Percentiles rank a stretch among this genome's conserved stretches.
Evolutionary conservation across 495 filamentous ascomycete genomes (phyloP).

Genomic region (Aspergillus saccharolyticus): DNA sequence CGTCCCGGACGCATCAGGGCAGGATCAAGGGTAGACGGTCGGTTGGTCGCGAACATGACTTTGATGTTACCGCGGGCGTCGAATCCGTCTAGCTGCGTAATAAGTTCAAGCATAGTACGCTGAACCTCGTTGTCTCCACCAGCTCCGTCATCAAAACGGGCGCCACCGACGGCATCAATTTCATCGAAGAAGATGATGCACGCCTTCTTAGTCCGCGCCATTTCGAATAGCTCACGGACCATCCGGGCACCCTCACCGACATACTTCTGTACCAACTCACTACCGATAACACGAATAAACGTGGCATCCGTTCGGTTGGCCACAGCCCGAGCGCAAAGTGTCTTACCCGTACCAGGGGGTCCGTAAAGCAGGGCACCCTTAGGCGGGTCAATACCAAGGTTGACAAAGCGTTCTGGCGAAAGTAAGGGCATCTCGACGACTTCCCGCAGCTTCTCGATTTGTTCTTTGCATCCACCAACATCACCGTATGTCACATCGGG

Average conservation of each 20-base stretch:
- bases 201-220: constrained; percentile 98
- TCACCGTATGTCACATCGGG: constrained; percentile 98
- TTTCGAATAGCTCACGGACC: constrained; percentile 98
- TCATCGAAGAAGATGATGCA: constrained; percentile 99
- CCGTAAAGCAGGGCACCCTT: constrained; percentile 97
- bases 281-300: constrained; percentile 97
- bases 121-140: constrained; percentile 99
- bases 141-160: constrained; percentile 97
- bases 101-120: constrained; percentile 96
- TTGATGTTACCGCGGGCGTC: constrained; percentile 98
- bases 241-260: constrained; percentile 96
- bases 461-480: constrained; percentile 98
- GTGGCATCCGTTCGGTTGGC: constrained; percentile 97
- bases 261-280: constrained; percentile 96
- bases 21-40: constrained; percentile 91
- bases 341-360: constrained; percentile 96
- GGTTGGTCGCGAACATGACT: constrained; percentile 99
- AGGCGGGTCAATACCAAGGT: constrained; percentile 94
- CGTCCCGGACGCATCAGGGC: constrained; percentile 95
- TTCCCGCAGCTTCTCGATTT: constrained; percentile 97
- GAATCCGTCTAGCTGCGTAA: constrained; percentile 97
- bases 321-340: constrained; percentile 92
- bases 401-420: constrained; percentile 94
- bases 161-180: constrained; percentile 95
- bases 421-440: constrained; percentile 97